Percentiles rank a stretch among this genome's conserved stretches.
These are phyloP conservation scores for Yamadazyma dushanensis DNA, from an alignment of 1,139 yeast species.

Conservation along the genomic window DNA sequence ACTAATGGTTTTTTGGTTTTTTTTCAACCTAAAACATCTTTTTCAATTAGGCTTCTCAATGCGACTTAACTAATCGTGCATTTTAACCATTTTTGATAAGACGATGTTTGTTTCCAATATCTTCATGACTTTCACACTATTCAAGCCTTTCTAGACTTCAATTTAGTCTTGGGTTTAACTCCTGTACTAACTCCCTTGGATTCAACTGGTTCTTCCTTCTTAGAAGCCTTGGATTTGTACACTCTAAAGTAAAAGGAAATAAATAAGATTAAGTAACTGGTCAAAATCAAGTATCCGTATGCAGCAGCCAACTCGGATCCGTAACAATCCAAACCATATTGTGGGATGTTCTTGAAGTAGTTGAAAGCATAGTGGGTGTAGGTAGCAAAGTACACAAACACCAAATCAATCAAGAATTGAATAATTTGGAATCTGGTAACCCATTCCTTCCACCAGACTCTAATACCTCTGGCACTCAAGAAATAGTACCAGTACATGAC, in stretches of 20 bases:
- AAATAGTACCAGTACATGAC: slow-evolving; percentile 99
- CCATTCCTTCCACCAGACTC: slow-evolving; percentile 99
- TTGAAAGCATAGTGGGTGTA: slow-evolving; percentile 72
- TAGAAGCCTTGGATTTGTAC: slow-evolving; percentile 48
- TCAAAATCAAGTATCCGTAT: slow-evolving; percentile 84
- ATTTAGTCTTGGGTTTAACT: slow-evolving; percentile 9
- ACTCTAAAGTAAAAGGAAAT: slow-evolving; percentile 91
- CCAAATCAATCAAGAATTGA: slow-evolving; percentile 87
- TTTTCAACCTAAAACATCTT: not conserved
- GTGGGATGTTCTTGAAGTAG: slow-evolving; percentile 67
- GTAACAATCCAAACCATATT: slow-evolving; percentile 74
- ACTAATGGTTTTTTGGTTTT: too few relatives aligned
- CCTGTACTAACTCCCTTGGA: slow-evolving; percentile 21
- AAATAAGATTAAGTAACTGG: slow-evolving; percentile 86
- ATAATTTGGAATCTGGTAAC: slow-evolving; percentile 94
- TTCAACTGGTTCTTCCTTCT: slow-evolving; percentile 8
- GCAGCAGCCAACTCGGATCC: slow-evolving; percentile 94
- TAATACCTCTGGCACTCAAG: slow-evolving; percentile 87
- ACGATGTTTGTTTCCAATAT: too few relatives aligned
- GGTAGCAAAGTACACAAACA: slow-evolving; percentile 89
- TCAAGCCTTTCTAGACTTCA: slow-evolving; percentile 45
- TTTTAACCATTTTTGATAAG: too few relatives aligned
- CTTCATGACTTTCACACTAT: not conserved
- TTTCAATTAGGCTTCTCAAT: too few relatives aligned
- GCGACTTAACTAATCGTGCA: too few relatives aligned